phyloP scores from a whole-genome alignment of 2,329 filamentous ascomycete species.

The Parafenestella ontariensis region DNA sequence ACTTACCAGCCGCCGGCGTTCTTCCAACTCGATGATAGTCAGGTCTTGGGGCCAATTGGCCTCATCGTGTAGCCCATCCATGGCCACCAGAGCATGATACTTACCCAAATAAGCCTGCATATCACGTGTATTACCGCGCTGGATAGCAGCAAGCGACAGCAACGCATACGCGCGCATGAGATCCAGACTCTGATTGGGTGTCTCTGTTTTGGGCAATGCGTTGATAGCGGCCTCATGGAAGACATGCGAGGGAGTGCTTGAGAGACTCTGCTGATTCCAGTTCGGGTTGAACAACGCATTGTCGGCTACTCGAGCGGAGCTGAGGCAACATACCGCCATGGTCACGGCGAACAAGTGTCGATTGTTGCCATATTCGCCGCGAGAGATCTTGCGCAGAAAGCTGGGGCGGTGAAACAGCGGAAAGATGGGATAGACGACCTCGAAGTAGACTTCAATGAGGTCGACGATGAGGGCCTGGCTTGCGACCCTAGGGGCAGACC shows the following conservation, averaged over 20 bases:
- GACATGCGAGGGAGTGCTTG: not conserved
- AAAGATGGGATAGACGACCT: slow-evolving; percentile 27
- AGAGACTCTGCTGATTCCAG: not conserved
- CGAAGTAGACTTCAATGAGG: slow-evolving; percentile 13
- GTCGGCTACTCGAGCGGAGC: slow-evolving; percentile 12
- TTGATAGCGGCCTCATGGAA: slow-evolving; percentile 1
- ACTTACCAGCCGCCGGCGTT: not conserved
- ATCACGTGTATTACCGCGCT: slow-evolving; percentile 57
- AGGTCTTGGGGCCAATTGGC: slow-evolving; percentile 59
- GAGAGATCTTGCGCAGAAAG: slow-evolving; percentile 6
- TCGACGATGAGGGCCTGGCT: slow-evolving; percentile 57
- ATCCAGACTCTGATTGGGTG: slow-evolving; percentile 1
- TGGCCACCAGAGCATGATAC: slow-evolving; percentile 58
- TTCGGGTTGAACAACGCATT: slow-evolving; percentile 3
- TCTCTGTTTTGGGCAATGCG: not conserved
- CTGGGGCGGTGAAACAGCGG: slow-evolving; percentile 7
- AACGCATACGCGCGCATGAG: slow-evolving; percentile 56
- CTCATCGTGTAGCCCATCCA: slow-evolving; percentile 62
- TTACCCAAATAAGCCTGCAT: slow-evolving; percentile 61
- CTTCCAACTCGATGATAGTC: slow-evolving; percentile 52
- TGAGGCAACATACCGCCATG: slow-evolving; percentile 14
- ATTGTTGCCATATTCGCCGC: slow-evolving; percentile 3
- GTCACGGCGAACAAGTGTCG: slow-evolving; percentile 4
- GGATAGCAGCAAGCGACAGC: slow-evolving; percentile 59
- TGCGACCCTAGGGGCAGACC: slow-evolving; percentile 47